These are phyloP conservation scores for Golubevia sp. DNA, from an alignment of 1,284 basidiomycete genomes.

Conservation along the genomic window DNA sequence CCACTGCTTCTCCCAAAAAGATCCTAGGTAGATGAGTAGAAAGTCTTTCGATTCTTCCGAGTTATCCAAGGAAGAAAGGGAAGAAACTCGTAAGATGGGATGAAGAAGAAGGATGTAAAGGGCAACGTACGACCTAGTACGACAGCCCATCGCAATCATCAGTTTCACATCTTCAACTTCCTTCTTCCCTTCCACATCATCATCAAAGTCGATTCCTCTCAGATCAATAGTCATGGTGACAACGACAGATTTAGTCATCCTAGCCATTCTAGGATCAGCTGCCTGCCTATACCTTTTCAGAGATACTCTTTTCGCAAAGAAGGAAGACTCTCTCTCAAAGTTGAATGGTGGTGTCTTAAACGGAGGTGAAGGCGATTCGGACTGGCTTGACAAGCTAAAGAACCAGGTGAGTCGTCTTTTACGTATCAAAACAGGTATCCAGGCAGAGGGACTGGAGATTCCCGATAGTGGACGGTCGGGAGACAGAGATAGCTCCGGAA, in stretches of 20 bases:
- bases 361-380: slow-evolving; percentile 10
- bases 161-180: too few species aligned
- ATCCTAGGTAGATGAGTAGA: too few species aligned
- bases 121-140: too few species aligned
- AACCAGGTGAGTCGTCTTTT: slow-evolving; percentile 17
- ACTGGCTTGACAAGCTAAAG: slow-evolving; percentile 45
- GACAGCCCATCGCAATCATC: too few species aligned
- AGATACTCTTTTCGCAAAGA: slow-evolving; percentile 26
- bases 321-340: slow-evolving; percentile 24
- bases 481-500: neutral
- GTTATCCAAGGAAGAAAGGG: too few species aligned
- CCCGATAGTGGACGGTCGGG: neutral
- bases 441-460: neutral
- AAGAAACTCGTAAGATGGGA: too few species aligned
- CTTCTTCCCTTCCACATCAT: too few species aligned
- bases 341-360: slow-evolving; percentile 23
- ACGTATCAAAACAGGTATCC: neutral
- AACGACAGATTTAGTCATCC: slow-evolving; percentile 10
- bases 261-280: slow-evolving; percentile 24
- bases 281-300: slow-evolving; percentile 49
- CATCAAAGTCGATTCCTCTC: too few species aligned
- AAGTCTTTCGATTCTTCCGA: too few species aligned
- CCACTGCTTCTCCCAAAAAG: too few species aligned
- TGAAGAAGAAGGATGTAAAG: too few species aligned
- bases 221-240: too few species aligned